Evolutionary conservation across 2,329 filamentous ascomycete genomes (phyloP), one percentile per base, ranked within the genome.

Genomic region (Tolypocladium nubicola): DNA sequence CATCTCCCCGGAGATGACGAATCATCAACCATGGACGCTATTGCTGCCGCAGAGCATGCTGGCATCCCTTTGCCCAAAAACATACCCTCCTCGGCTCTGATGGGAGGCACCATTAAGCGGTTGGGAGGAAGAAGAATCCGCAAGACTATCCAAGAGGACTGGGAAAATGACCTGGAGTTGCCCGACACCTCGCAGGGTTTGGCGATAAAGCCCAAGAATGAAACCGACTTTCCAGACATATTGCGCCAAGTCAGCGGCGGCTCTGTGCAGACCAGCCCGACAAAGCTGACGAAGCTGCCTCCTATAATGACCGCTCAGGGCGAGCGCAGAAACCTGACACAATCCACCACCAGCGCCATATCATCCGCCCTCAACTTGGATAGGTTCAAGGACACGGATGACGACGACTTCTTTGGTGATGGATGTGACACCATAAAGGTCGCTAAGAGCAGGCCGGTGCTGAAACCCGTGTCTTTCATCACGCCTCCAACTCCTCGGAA

Each of bases 71-170:
- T 97, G 57, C 94, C 94, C 35, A 78, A 83, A 55, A 92, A 92
- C 68, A 85, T 97, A 38, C 91, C 93, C 1, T 84, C 89, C 37
- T 96, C 93, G 23, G 94, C 94, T 37, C 77, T 99, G 47, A 83
- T 94, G 70, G 93, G 93, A 56, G 94, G 94, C 55, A 93, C 91
- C 11, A 97, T 97, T 68, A 96, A 95, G 75, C 82, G 92, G 64
- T 79, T 97, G 39, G 92, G 92, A 54, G 85, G 84, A 59, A 82
- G 84, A 63, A 90, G 87, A 66, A 79, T 88, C 23, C 86, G 85
- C 66, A 87, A 83, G 66, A 84, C 86, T 45, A 83, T 89, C 59
- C 84, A 89, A 61, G 88, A 91, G 64, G 89, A 93, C 69, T 93
- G 89, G 86, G 86, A 84, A 60, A 87, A 91, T 63, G 89, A 93